Evolutionary conservation across 2,329 filamentous ascomycete genomes (phyloP), one percentile per base, ranked within the genome.

Genomic region (Cercospora berteroae): DNA sequence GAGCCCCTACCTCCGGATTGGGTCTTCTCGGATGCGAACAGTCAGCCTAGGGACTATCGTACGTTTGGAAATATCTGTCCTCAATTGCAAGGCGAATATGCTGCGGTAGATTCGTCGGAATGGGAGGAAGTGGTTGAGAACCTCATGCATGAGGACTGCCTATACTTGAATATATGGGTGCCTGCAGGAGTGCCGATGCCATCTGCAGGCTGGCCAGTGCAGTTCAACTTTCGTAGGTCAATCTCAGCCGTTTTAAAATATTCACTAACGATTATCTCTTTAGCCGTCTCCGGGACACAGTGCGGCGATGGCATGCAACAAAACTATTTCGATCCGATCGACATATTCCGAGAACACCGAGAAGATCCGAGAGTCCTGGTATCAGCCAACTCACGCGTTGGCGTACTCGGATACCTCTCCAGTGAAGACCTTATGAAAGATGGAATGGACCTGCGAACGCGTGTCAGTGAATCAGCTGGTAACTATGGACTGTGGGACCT

Each of bases 401-500:
- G 77, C 31, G 67, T 71, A 5, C 80, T 82, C 69, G 80, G 80
- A 23, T 82, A 82, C 72, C 75, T 77, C 71, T 69, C 72, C 68
- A 67, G 79, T 67, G 68, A 80, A 68, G 70, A 80, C 68, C 65
- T 81, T 10, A 76, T 78, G 18, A 39, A 67, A 29, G 71, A 70
- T 52, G 61, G 63, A 18, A 67, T 69, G 48, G 60, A 67, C n/a
- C 50, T 42, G 0, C 25, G 42, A 7, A 60, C 55, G 7, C 29
- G 57, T 31, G 61, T 55, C 10, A 66, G 63, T 44, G 62, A 69
- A 29, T 65, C 65, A 27, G 57, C 60, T 2, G 69, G 69, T 4
- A 87, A 87, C 64, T 77, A 82, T 18, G 85, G 85, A 1, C 85
- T 87, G 72, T 87, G 84, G 84, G 85, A 87, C 64, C 84, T 86